Evolutionary conservation across 306 rosid species (phyloP), one percentile per base, ranked within the genome.

Genomic region (Cicer bijugum): DNA sequence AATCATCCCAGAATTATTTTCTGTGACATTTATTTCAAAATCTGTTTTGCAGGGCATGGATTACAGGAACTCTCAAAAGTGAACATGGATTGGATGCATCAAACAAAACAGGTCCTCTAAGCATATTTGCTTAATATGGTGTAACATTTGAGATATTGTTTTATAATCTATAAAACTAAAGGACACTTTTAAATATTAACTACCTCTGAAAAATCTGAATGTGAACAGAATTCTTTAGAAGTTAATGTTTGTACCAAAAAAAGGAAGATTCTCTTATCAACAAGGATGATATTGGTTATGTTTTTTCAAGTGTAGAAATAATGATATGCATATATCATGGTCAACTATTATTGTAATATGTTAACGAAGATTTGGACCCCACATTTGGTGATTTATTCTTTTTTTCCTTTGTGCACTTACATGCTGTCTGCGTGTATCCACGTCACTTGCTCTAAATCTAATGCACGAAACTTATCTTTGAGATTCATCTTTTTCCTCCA

Each of bases 21-120:
- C 40, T 17, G 5, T 9, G 38, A 28, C 55, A 19, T n/a, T 78
- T 62, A 20, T 9, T 58, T 16, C 17, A 23, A 71, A 59, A n/a
- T 28, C 39, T 14, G 14, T 83, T 72, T 68, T 82, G 77, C 82
- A 94, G 98, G 92, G 77, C 81, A n/a, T 83, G 88, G 90, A 81
- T 89, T 44, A 82, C 87, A 20, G 94, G 92, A 74, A 80, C 88
- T 69, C 77, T 80, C 17, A 89, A 78, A 10, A 88, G 88, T 33
- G 96, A 88, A 43, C 86, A 79, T 67, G 96, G 92, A 71, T 75
- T 94, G 16, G 88, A 90, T 53, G 92, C 98, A 62, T 84, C 99
- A 58, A 91, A 81, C 61, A 91, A 91, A 84, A 83, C 91, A 14
- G 94, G 99, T 66, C 91, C 96, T 72, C 86, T 94, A 81, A 89